Percentiles rank a stretch among this genome's conserved stretches.
These are phyloP conservation scores for Diphasiastrum complanatum DNA, from an alignment of 83 land plant genomes.

Conservation along the genomic window DNA sequence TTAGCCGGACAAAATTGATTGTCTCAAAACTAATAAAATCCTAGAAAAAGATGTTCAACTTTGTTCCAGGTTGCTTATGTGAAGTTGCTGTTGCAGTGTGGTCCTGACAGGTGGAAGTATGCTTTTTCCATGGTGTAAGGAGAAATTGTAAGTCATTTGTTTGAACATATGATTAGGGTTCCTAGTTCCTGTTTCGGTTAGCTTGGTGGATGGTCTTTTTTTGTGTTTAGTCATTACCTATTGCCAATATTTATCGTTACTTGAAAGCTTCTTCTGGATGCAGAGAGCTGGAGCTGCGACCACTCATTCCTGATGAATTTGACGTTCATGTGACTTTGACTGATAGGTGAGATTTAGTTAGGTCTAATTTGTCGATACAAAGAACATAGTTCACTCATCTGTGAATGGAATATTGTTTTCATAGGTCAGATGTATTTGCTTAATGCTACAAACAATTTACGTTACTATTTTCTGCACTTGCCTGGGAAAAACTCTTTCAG, in stretches of 20 bases:
- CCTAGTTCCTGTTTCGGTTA: neutral
- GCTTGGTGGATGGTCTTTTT: neutral
- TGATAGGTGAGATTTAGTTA: slow-evolving; percentile 53
- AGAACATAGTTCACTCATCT: too few relatives aligned
- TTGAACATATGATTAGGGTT: slow-evolving; percentile 2
- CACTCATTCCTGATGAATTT: slow-evolving; percentile 80
- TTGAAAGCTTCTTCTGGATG: neutral
- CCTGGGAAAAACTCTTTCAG: slow-evolving; percentile 38
- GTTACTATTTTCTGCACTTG: neutral
- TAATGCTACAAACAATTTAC: neutral
- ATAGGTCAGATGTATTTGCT: neutral
- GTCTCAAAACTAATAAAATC: neutral
- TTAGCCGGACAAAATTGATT: neutral
- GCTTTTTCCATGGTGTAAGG: slow-evolving; percentile 69
- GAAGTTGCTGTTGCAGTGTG: slow-evolving; percentile 45
- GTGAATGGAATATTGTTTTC: neutral
- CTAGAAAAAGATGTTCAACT: neutral
- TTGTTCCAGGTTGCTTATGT: neutral
- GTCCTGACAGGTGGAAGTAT: slow-evolving; percentile 91
- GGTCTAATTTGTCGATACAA: too few relatives aligned
- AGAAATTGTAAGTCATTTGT: slow-evolving; percentile 61
- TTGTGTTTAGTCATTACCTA: neutral
- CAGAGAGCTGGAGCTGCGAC: slow-evolving; percentile 88
- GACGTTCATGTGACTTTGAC: slow-evolving; percentile 63
- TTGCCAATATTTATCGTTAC: neutral